Evolutionary conservation across 2,329 filamentous ascomycete species (phyloP).

Genomic region (Alternaria incomplexa): DNA sequence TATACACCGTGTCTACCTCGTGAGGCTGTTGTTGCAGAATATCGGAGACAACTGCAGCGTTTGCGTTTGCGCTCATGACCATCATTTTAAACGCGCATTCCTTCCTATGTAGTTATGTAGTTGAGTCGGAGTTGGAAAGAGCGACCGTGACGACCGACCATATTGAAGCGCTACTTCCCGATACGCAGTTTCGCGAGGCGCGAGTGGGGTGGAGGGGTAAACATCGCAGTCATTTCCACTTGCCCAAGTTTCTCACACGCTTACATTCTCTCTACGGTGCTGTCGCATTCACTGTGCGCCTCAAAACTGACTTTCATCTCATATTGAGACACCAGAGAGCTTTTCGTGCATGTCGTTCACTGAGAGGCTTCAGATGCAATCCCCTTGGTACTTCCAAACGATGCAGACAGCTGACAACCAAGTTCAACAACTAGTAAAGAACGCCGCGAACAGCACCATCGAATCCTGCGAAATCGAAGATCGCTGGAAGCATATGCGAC

Average conservation of each 20-base stretch:
- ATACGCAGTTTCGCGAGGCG: not conserved
- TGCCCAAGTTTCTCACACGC: not conserved
- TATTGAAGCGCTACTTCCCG: not conserved
- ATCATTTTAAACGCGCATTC: no score
- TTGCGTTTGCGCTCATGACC: no score
- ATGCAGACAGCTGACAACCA: not conserved
- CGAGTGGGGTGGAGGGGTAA: slow-evolving; percentile 3
- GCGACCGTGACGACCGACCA: not conserved
- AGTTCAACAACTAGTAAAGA: rapidly evolving
- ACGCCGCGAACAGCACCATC: rapidly evolving
- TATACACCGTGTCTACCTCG: no score
- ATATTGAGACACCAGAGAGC: not conserved
- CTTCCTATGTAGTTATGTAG: rapidly evolving
- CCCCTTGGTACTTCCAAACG: not conserved
- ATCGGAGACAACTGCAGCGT: not conserved
- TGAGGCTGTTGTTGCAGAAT: not conserved
- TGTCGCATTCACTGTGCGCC: not conserved
- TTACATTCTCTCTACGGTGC: not conserved
- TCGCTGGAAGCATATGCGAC: not conserved
- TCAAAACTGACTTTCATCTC: not conserved
- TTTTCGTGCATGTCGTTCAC: no score
- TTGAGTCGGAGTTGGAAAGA: not conserved
- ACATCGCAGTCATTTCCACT: not conserved
- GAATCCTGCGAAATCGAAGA: not conserved
- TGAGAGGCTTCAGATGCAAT: rapidly evolving